These are phyloP conservation scores for Kodamaea alishanica DNA, from an alignment of 1,139 yeast species.

Conservation along the genomic window DNA sequence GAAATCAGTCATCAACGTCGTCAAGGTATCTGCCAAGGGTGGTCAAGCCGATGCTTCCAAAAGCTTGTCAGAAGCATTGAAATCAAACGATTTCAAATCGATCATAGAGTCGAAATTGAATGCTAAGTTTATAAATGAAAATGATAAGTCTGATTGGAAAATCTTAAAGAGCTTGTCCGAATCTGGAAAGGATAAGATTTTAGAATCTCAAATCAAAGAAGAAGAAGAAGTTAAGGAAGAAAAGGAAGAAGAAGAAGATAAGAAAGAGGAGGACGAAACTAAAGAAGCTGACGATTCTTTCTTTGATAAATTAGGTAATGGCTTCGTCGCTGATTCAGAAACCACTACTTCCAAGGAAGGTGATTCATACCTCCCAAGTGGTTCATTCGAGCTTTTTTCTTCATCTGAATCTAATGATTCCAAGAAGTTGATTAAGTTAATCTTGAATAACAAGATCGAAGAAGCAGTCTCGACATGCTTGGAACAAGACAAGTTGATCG, in stretches of 20 bases:
- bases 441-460: conserved; percentile 61
- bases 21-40: conserved; percentile 44
- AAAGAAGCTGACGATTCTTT: conserved; percentile 34
- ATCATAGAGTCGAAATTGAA: conserved; percentile 53
- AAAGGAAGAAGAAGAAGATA: conserved; percentile 12
- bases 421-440: conserved; percentile 49
- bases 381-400: conserved; percentile 38
- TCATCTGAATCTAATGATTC: conserved; percentile 27
- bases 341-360: conserved; percentile 12
- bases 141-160: conserved; percentile 73
- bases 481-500: conserved; percentile 59
- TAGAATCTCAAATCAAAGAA: conserved; percentile 22
- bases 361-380: conserved; percentile 37
- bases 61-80: conserved; percentile 57
- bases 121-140: conserved; percentile 33
- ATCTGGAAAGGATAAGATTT: conserved; percentile 45
- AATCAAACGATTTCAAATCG: conserved; percentile 48
- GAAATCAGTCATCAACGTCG: conserved; percentile 46
- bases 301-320: conserved; percentile 43
- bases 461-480: conserved; percentile 70
- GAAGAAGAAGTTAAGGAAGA: conserved; percentile 10
- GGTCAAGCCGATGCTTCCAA: conserved; percentile 39
- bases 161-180: conserved; percentile 55
- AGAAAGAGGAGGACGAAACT: conserved; percentile 18
- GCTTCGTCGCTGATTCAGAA: conserved; percentile 14